Evolutionary conservation across 805 yeast genomes (phyloP).

Genomic region (Pichia thaimueangensis): DNA sequence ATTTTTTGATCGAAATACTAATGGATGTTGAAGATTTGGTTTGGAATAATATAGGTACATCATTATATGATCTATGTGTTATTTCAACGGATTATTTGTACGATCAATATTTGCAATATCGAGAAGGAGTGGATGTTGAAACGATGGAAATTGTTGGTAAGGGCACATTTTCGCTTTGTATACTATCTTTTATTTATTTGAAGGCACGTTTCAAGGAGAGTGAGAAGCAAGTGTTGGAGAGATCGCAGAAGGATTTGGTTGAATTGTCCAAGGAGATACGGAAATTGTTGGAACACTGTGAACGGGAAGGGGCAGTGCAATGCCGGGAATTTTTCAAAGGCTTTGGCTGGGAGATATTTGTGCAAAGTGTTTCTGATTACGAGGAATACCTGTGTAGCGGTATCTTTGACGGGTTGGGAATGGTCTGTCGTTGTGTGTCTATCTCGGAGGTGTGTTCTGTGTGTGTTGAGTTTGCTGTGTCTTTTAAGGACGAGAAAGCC

Average conservation of each 20-base stretch:
- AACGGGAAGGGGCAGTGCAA: too few relatives aligned
- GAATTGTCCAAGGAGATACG: neutral
- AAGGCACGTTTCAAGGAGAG: neutral
- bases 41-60: constrained; percentile 13
- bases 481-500: too few relatives aligned
- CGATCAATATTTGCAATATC: neutral
- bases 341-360: neutral
- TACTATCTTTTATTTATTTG: constrained; percentile 3
- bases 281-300: neutral
- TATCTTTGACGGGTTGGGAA: too few relatives aligned
- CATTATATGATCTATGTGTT: constrained; percentile 18
- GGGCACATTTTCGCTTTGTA: constrained; percentile 6
- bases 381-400: too few relatives aligned
- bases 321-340: neutral
- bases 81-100: constrained; percentile 7
- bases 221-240: neutral
- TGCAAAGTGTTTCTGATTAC: neutral
- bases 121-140: neutral
- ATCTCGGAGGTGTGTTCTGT: too few relatives aligned
- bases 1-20: constrained; percentile 12
- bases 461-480: too few relatives aligned
- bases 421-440: too few relatives aligned
- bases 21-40: constrained; percentile 7
- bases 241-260: constrained; percentile 3
- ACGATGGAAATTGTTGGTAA: neutral